Base-by-base conservation (phyloP, 1,284 basidiomycete species). In the Tylopilus sp. region DNA sequence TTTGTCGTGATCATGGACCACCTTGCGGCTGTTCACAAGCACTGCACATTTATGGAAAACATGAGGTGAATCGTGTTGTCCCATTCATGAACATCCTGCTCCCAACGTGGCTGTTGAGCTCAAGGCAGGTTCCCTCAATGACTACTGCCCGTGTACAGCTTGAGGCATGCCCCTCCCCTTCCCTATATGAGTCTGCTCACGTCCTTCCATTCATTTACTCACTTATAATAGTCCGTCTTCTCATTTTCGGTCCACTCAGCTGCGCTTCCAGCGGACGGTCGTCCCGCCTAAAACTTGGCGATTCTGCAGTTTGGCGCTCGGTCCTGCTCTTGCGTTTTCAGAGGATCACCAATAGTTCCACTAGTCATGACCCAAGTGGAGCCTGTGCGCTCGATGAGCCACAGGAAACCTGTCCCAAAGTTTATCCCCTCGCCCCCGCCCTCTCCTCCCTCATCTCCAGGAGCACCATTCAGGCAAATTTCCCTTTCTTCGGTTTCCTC, bases 381-480 rank as follows among this genome's bases (percentile, higher is more conserved):
- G 33, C 67, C 65, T 45, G 54, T 49, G 50, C 74, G 73, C 72
- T 64, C 71, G 67, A 80, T 79, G 77, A 82, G 80, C 66, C 82
- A 84, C 66, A 76, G 85, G 48, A 87, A 87, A 65, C 85, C 85
- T 35, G 84, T 79, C 35, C 85, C 85, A 3, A 71, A 71, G 52
- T 85, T 81, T 66, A 75, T 84, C 28, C 84, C 85, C 35, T 83
- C 84, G 14, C 83, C 81, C 15, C 78, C 79, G 45, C 67, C 74
- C 11, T 79, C 80, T 6, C 80, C 72, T 36, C 63, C 64, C 5
- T 63, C 66, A 29, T 64, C 62, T 33, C 66, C 65, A 53, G 58
- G 64, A 19, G 63, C 63, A 40, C 64, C 67, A 37, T 61, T 68
- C 43, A 63, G 63, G 52, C 65, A 69, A 39, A 64, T 70, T 26